Evolutionary conservation across 2,329 filamentous ascomycete species (phyloP), one percentile per base, ranked within the genome.

Genomic region (Alternaria dauci): DNA sequence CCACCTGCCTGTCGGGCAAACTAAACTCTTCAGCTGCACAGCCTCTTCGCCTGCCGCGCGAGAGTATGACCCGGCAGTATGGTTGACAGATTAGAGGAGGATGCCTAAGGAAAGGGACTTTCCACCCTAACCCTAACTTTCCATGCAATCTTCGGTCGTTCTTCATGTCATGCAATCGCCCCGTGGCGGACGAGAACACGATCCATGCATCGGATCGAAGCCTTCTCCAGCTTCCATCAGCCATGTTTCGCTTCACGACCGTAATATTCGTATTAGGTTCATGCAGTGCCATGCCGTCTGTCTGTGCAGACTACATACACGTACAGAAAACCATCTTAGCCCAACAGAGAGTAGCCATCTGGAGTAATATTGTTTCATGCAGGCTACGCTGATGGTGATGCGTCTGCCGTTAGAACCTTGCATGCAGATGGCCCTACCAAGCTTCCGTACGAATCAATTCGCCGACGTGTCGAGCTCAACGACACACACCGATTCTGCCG

Each of bases 321-420:
- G 32, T 51, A 36, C 59, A 52, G 20, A 47, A 39, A 34, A 26
- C 50, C 51, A 44, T 53, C 43, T 58, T 63, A 61, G 48, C 57
- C 51, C 42, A 30, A 62, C 53, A 54, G 55, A 46, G 62, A 42
- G 63, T 65, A 65, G 63, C 63, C 60, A 61, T 64, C 55, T 65
- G 54, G 59, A 58, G 59, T 63, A 66, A 67, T 69, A 63, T 71
- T 66, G 66, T 70, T 68, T 71, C 60, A 71, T 71, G 71, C 69
- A 51, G 58, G 67, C 66, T 66, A 57, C 52, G 60, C 42, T 62
- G 62, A 67, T 71, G 69, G 67, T 71, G 72, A 71, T 70, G 70
- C 71, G 69, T 63, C 58, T 69, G 66, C 67, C 65, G 70, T 74
- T 64, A 69, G 66, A 71, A 71, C 68, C 63, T 60, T 67, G 67